Conservation (phyloP, 805 yeast species). For the Candida bentonensis region DNA sequence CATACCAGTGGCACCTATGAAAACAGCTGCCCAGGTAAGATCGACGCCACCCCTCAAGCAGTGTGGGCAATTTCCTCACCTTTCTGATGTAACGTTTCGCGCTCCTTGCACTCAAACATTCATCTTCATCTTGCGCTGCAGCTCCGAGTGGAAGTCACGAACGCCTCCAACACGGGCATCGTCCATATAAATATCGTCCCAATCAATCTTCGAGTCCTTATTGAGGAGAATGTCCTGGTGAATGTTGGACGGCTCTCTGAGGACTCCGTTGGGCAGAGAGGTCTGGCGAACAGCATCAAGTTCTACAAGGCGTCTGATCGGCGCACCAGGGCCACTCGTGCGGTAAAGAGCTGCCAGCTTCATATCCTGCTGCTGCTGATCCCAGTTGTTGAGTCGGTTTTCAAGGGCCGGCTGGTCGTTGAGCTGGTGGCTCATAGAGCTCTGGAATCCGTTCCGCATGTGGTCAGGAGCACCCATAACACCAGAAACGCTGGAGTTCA, state of each 20-base stretch:
- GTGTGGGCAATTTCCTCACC: no score
- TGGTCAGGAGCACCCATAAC: neutral
- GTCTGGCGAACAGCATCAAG: slow-evolving; percentile 56
- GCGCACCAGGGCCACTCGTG: slow-evolving; percentile 85
- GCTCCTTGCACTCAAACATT: neutral
- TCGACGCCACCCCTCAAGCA: no score
- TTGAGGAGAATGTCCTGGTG: slow-evolving; percentile 70
- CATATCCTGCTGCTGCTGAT: slow-evolving; percentile 51
- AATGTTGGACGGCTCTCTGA: slow-evolving; percentile 45
- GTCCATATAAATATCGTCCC: slow-evolving; percentile 81
- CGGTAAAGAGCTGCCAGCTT: slow-evolving; percentile 69
- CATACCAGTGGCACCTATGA: no score
- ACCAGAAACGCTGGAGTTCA: neutral
- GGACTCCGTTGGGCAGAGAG: slow-evolving; percentile 41
- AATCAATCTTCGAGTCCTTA: slow-evolving; percentile 65
- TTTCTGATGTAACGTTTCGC: no score
- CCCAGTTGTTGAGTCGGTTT: slow-evolving; percentile 65
- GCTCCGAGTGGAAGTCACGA: slow-evolving; percentile 54
- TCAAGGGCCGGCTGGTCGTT: slow-evolving; percentile 64
- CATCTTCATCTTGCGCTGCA: slow-evolving; percentile 41
- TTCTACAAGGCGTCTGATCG: slow-evolving; percentile 86
- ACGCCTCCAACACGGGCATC: slow-evolving; percentile 8
- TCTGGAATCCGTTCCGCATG: neutral
- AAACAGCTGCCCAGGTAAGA: no score
- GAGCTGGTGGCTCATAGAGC: slow-evolving; percentile 16